Percentiles rank a stretch among this genome's conserved stretches.
Conservation (phyloP, 352 stramenopile species). For the Pythium plurisporium region DNA sequence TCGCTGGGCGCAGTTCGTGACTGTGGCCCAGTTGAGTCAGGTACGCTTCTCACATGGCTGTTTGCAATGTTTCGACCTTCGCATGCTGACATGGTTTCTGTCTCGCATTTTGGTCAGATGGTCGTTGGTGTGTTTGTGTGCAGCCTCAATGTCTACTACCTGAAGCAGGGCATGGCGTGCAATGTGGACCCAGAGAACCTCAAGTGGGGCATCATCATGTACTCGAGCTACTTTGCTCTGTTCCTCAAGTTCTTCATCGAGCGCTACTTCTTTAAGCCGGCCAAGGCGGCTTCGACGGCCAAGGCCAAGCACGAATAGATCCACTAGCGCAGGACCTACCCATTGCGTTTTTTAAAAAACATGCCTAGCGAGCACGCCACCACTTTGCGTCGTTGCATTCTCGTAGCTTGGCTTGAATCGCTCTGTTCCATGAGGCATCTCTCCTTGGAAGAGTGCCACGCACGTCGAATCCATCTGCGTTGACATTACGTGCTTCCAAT, state of each 20-base stretch:
- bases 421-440: too few species aligned
- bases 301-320: conserved; percentile 27
- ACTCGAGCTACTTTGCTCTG: conserved; percentile 92
- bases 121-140: conserved; percentile 71
- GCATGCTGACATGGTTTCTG: not conserved
- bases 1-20: conserved; percentile 79
- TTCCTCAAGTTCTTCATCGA: conserved; percentile 92
- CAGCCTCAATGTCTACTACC: conserved; percentile 72
- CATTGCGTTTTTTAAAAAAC: too few species aligned
- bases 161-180: conserved; percentile 62
- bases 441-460: too few species aligned
- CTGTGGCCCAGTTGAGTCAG: conserved; percentile 89
- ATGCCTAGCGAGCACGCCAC: too few species aligned
- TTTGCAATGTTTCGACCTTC: too few species aligned
- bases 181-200: conserved; percentile 81
- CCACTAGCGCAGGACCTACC: not conserved
- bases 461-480: not conserved
- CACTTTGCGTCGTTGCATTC: conserved; percentile 3
- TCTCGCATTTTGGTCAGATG: conserved; percentile 36
- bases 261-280: conserved; percentile 65
- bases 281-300: conserved; percentile 2
- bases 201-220: conserved; percentile 91
- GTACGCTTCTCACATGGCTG: conserved; percentile 26
- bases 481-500: not conserved
- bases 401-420: too few species aligned